Conservation (phyloP, 202 grass and related monocot genomes). For the Saccharum hybrid region DNA sequence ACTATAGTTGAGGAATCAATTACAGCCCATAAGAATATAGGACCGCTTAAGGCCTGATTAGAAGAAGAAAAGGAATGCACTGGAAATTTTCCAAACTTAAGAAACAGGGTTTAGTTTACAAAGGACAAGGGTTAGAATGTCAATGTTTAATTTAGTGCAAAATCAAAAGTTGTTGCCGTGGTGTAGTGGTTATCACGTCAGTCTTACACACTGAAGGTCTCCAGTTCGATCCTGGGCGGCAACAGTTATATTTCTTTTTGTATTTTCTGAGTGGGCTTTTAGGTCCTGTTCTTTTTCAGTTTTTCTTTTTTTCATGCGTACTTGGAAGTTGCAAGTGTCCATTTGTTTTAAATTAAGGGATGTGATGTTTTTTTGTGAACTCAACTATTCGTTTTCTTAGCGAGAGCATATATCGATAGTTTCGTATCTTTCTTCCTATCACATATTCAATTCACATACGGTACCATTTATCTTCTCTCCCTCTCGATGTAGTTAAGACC, state of each 20-base stretch:
- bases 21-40: not conserved
- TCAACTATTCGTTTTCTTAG: not conserved
- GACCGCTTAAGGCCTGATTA: too few species aligned
- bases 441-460: too few species aligned
- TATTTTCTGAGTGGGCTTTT: too few species aligned
- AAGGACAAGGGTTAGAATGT: not conserved
- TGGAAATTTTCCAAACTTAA: too few species aligned
- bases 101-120: not conserved
- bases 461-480: too few species aligned
- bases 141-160: fast-evolving
- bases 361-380: not conserved
- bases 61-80: not conserved
- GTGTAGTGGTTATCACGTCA: conserved; percentile 99
- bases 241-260: too few species aligned
- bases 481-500: too few species aligned
- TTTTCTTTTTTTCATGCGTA: not conserved
- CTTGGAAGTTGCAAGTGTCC: too few species aligned
- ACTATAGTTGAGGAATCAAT: not conserved
- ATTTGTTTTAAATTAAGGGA: not conserved
- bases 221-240: conserved; percentile 92
- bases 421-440: not conserved
- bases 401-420: not conserved
- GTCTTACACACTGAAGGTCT: conserved; percentile 92
- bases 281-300: not conserved
- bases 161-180: conserved; percentile 54